Evolutionary conservation across 441 rosid genomes (phyloP).

Genomic region (Populus tomentosa): DNA sequence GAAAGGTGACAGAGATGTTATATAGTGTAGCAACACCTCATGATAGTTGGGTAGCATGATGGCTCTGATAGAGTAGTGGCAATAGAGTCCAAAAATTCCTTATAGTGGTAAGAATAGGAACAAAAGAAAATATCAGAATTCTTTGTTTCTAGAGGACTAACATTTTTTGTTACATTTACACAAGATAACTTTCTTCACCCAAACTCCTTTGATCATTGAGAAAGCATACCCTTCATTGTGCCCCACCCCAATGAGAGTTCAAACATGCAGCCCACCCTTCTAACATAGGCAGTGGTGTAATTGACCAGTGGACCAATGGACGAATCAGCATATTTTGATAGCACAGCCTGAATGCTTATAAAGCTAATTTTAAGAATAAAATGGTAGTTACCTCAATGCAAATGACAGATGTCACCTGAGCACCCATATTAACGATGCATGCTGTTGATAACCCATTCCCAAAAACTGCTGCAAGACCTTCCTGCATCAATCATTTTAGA

Average conservation of each 20-base stretch:
- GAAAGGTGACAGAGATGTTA: too few relatives aligned
- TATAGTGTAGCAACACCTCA: not conserved
- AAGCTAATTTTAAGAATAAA: not conserved
- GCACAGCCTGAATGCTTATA: not conserved
- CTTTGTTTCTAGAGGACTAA: too few relatives aligned
- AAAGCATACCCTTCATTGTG: not conserved
- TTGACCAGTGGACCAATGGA: not conserved
- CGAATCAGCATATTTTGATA: not conserved
- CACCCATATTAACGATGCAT: slow-evolving; percentile 90
- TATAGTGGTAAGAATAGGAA: not conserved
- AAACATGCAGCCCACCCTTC: not conserved
- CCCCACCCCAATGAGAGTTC: not conserved
- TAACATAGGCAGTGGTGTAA: not conserved
- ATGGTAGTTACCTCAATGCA: slow-evolving; percentile 74
- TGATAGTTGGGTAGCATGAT: not conserved
- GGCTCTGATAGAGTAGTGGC: not conserved
- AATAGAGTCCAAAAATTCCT: not conserved
- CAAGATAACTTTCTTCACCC: not conserved
- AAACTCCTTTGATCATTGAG: not conserved
- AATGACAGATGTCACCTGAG: slow-evolving; percentile 80
- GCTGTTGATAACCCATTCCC: slow-evolving; percentile 93
- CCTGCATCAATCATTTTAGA: slow-evolving; percentile 38
- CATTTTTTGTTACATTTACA: not conserved
- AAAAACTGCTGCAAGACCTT: slow-evolving; percentile 91
- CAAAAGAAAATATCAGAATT: not conserved